phyloP scores from a whole-genome alignment of 2,329 filamentous ascomycete genomes.

The Cercospora berteroae region DNA sequence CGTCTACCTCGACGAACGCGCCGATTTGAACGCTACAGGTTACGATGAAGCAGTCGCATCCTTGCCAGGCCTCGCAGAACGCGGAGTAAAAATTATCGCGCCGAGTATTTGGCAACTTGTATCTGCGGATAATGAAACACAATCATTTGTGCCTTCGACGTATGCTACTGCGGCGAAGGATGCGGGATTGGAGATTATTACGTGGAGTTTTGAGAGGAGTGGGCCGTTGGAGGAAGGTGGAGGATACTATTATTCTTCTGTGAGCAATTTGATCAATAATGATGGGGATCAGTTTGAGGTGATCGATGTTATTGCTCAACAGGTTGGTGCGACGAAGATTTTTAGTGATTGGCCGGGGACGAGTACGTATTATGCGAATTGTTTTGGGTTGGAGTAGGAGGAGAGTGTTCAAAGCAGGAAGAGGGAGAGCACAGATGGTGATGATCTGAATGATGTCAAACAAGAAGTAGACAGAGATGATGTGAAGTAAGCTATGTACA shows the following conservation, averaged over 20 bases:
- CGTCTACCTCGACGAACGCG: conserved; percentile 63
- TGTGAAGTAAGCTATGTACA: not conserved
- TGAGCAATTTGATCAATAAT: conserved; percentile 55
- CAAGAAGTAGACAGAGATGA: not conserved
- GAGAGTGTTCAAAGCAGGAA: not conserved
- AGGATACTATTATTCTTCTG: conserved; percentile 56
- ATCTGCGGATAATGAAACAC: conserved; percentile 45
- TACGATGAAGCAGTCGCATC: conserved; percentile 57
- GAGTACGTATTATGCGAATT: conserved; percentile 70
- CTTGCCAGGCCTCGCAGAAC: conserved; percentile 55
- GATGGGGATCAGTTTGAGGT: conserved; percentile 67
- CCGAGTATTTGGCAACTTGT: conserved; percentile 65
- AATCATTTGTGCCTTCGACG: conserved; percentile 59
- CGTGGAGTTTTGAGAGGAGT: conserved; percentile 68
- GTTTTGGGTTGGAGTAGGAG: conserved; percentile 49
- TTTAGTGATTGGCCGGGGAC: conserved; percentile 71
- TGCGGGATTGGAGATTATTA: conserved; percentile 63
- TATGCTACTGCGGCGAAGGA: conserved; percentile 62
- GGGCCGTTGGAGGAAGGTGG: conserved; percentile 55
- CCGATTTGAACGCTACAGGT: conserved; percentile 50
- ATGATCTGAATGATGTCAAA: not conserved
- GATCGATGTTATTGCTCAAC: conserved; percentile 61
- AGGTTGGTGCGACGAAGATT: conserved; percentile 61
- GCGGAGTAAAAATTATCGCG: conserved; percentile 62
- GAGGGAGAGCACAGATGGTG: not conserved